phyloP scores from a whole-genome alignment of 2,329 filamentous ascomycete genomes.

The Botryotinia convoluta region DNA sequence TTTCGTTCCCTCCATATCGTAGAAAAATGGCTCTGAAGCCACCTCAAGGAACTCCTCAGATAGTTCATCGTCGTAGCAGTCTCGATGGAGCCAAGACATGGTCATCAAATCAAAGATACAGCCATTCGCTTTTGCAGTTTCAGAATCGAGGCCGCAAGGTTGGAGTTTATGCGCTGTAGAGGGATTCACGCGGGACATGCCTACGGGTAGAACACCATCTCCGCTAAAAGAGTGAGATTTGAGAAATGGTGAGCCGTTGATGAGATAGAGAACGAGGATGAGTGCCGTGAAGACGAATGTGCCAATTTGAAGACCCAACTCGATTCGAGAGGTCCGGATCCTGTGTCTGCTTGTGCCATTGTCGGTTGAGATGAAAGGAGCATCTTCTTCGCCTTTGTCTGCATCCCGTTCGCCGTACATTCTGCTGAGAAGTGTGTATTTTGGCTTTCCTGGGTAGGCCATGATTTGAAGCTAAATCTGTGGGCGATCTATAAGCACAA shows the following conservation, averaged over 20 bases:
- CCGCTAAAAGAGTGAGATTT: not conserved
- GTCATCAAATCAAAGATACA: not conserved
- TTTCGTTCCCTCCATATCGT: not conserved
- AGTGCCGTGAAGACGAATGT: not conserved
- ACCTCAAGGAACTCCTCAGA: not conserved
- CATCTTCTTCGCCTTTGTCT: not conserved
- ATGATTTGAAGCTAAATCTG: not conserved
- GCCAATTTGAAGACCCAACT: not conserved
- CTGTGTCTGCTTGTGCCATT: not conserved
- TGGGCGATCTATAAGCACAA: not conserved
- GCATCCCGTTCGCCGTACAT: not conserved
- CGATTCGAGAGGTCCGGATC: not conserved
- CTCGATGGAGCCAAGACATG: not conserved
- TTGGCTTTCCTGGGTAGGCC: not conserved
- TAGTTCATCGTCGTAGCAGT: not conserved
- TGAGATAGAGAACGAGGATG: not conserved
- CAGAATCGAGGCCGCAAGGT: not conserved
- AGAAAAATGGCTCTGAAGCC: conserved; percentile 4
- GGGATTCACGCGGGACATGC: not conserved
- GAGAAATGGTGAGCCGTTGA: not conserved
- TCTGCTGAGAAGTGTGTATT: not conserved
- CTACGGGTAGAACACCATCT: not conserved
- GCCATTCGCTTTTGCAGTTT: not conserved
- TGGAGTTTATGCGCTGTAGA: not conserved
- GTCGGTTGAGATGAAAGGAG: not conserved